phyloP scores from a whole-genome alignment of 305 asterid genomes.

The Solanum hybrid region DNA sequence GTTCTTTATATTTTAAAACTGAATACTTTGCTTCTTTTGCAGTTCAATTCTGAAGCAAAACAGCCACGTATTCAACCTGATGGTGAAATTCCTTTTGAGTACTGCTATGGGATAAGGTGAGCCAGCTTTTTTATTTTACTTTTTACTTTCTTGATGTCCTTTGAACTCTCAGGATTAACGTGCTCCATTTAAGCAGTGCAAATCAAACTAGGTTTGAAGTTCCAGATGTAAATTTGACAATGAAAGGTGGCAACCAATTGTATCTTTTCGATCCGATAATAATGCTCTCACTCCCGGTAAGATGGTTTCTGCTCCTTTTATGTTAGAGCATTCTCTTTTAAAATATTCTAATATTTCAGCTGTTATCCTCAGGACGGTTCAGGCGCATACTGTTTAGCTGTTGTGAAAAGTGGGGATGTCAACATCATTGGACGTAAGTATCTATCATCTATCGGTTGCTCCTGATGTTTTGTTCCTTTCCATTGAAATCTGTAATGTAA shows the following conservation, averaged over 20 bases:
- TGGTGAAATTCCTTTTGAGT: conserved; percentile 43
- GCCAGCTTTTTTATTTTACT: not conserved
- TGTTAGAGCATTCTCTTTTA: not conserved
- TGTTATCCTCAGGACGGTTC: conserved; percentile 37
- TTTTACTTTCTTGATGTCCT: not conserved
- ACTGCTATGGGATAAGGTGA: conserved; percentile 65
- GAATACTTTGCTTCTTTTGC: conserved; percentile 17
- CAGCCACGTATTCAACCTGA: conserved; percentile 42
- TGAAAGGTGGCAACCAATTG: conserved; percentile 62
- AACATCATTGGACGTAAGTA: conserved; percentile 94
- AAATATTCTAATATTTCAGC: conserved; percentile 1
- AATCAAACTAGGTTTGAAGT: conserved; percentile 25
- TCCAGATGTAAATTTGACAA: conserved; percentile 62
- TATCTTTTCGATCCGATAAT: conserved; percentile 34
- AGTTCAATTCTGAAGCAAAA: conserved; percentile 52
- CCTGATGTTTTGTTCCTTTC: not conserved
- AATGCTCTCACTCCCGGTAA: conserved; percentile 37
- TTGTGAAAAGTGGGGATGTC: conserved; percentile 59
- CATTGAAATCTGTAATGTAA: not conserved
- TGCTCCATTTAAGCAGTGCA: conserved; percentile 34
- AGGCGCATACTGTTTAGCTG: conserved; percentile 54
- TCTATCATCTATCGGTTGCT: not conserved
- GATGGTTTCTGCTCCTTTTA: not conserved
- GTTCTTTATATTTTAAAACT: not conserved
- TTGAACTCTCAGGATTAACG: conserved; percentile 4